A percentile compares a stretch with the other conserved stretches of the same genome.
Evolutionary conservation across 768 basidiomycete species (phyloP).

Genomic region (Termitomyces eurrhizus): DNA sequence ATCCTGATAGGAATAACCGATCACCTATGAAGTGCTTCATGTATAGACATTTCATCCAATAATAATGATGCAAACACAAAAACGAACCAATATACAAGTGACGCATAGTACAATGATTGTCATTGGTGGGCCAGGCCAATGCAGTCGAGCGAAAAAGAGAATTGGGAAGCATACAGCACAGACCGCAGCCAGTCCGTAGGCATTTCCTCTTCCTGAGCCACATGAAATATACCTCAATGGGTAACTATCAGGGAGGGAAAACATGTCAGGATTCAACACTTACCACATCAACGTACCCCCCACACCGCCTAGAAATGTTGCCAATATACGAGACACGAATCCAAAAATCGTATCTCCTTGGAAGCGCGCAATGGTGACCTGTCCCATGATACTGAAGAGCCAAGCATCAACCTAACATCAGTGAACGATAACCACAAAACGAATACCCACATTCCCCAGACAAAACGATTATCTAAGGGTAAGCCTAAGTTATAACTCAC

Average conservation of each 20-base stretch:
- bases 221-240: constrained; percentile 62
- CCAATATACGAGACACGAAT: constrained; percentile 53
- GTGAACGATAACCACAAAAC: neutral
- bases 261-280: constrained; percentile 14
- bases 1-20: constrained; percentile 75
- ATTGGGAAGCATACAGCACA: constrained; percentile 69
- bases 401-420: neutral
- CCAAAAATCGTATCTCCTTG: constrained; percentile 74
- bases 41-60: neutral
- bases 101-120: constrained; percentile 68
- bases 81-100: constrained; percentile 51
- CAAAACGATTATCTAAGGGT: constrained; percentile 51
- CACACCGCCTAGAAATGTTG: constrained; percentile 64
- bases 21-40: constrained; percentile 36
- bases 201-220: constrained; percentile 53
- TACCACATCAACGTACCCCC: constrained; percentile 68
- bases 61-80: neutral
- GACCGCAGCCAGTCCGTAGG: constrained; percentile 69
- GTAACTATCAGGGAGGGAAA: neutral
- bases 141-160: constrained; percentile 66
- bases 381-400: constrained; percentile 61
- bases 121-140: constrained; percentile 72
- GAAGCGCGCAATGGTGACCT: constrained; percentile 66
- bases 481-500: neutral
- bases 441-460: constrained; percentile 62